Evolutionary conservation across 345 rosid genomes (phyloP).

Genomic region (Aethionema arabicum): DNA sequence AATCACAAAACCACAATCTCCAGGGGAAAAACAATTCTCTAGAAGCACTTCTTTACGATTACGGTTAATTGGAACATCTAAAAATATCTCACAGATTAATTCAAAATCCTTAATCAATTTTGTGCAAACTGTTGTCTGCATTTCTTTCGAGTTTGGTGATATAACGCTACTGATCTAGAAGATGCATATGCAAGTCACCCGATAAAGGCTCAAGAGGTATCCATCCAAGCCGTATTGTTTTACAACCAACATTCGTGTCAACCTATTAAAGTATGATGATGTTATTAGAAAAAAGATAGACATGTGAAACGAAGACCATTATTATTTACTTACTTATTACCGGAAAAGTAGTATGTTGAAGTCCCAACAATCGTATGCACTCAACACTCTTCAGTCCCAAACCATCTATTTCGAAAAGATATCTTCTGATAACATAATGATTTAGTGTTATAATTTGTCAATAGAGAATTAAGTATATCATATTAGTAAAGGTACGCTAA

Average conservation of each 20-base stretch:
- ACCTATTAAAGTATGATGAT: slow-evolving; percentile 60
- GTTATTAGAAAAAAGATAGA: too few relatives aligned
- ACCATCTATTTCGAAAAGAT: slow-evolving; percentile 48
- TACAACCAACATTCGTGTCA: slow-evolving; percentile 71
- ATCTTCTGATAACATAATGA: slow-evolving; percentile 39
- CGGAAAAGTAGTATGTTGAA: slow-evolving; percentile 60
- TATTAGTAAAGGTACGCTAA: neutral
- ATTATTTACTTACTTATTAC: slow-evolving; percentile 39
- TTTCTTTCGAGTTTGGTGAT: neutral
- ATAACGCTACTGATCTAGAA: slow-evolving; percentile 44
- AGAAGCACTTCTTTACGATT: neutral
- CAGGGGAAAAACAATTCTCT: neutral
- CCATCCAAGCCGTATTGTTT: slow-evolving; percentile 77
- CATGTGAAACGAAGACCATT: neutral
- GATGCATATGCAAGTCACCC: slow-evolving; percentile 55
- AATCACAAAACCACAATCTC: neutral
- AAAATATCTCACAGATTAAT: neutral
- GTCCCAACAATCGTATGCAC: slow-evolving; percentile 59
- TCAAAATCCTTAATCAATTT: neutral
- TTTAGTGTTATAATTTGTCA: neutral
- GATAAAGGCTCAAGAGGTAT: slow-evolving; percentile 67
- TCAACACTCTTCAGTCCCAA: slow-evolving; percentile 76
- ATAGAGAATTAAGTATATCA: neutral
- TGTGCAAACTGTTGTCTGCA: neutral
- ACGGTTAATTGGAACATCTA: neutral